A percentile compares a stretch with the other conserved stretches of the same genome.
phyloP scores from a whole-genome alignment of 2,329 filamentous ascomycete genomes.

The Talaromyces sp. region DNA sequence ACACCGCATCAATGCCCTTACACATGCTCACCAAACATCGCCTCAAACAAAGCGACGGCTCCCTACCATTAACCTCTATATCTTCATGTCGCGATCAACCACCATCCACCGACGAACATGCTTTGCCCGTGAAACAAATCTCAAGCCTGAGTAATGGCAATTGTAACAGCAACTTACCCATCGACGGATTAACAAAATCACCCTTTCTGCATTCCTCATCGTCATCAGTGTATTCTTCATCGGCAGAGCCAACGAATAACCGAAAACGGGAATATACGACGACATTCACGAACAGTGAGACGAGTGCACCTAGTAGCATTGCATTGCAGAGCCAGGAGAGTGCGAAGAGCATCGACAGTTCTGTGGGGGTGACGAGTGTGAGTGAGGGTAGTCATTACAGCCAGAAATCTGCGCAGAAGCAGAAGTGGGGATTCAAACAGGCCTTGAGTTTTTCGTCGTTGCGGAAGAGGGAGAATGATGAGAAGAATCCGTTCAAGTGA shows the following conservation, averaged over 20 bases:
- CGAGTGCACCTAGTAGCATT: slow-evolving; percentile 2
- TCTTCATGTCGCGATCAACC: not conserved
- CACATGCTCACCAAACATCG: not conserved
- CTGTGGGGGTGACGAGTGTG: slow-evolving; percentile 1
- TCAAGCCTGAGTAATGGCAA: not conserved
- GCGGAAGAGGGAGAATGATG: not conserved
- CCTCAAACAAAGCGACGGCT: not conserved
- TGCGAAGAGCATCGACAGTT: not conserved
- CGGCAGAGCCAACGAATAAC: not conserved
- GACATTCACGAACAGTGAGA: not conserved
- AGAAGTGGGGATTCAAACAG: not conserved
- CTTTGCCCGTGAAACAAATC: not conserved
- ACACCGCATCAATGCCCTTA: not conserved
- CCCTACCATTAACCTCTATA: not conserved
- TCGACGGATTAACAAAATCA: not conserved
- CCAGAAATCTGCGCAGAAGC: not conserved
- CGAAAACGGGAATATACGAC: not conserved
- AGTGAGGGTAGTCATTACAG: slow-evolving; percentile 3
- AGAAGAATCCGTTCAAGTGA: slow-evolving; percentile 13
- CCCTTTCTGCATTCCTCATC: not conserved
- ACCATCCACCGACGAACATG: not conserved
- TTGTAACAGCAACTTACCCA: not conserved
- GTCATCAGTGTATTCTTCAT: slow-evolving; percentile 13
- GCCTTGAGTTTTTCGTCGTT: not conserved
- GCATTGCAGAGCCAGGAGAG: not conserved